Evolutionary conservation across 495 filamentous ascomycete species (phyloP).

Genomic region (Ramalina peruviana): DNA sequence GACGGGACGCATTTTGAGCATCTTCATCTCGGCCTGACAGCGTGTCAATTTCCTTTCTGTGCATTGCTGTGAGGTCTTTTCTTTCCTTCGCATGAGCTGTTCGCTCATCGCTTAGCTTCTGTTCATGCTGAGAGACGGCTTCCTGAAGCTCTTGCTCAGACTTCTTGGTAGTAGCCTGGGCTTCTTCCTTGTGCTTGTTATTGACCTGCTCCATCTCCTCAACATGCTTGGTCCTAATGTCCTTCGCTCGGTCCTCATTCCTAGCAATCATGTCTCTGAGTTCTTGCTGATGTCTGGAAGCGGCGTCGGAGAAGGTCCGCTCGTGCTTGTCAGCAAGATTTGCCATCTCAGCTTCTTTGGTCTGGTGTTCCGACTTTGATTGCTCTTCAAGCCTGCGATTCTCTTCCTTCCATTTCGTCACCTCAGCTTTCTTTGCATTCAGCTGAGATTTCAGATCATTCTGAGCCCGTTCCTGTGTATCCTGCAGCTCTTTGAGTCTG

Average conservation of each 20-base stretch:
- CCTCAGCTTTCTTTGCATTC: not conserved
- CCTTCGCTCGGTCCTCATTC: conserved; percentile 2
- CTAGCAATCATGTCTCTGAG: conserved; percentile 2
- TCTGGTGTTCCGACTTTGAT: not conserved
- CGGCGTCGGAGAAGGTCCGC: not conserved
- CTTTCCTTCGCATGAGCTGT: not conserved
- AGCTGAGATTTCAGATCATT: not conserved
- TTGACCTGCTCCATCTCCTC: not conserved
- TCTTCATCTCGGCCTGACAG: not conserved
- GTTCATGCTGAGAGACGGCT: not conserved
- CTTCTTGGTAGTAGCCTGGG: not conserved
- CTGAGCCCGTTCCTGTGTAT: no score
- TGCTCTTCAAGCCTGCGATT: conserved; percentile 1
- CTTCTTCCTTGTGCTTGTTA: conserved; percentile 1
- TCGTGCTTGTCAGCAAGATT: not conserved
- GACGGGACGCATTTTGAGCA: not conserved
- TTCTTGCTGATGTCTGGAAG: conserved; percentile 4
- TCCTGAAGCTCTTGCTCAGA: not conserved
- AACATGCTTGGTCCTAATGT: not conserved
- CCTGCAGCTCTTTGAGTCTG: not conserved
- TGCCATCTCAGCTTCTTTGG: not conserved
- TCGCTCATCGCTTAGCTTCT: conserved; percentile 1
- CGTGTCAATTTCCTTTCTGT: conserved; percentile 2
- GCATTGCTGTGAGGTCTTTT: not conserved
- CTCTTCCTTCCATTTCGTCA: not conserved